Base-by-base conservation (phyloP, 306 rosid species). In the Betula pendula region DNA sequence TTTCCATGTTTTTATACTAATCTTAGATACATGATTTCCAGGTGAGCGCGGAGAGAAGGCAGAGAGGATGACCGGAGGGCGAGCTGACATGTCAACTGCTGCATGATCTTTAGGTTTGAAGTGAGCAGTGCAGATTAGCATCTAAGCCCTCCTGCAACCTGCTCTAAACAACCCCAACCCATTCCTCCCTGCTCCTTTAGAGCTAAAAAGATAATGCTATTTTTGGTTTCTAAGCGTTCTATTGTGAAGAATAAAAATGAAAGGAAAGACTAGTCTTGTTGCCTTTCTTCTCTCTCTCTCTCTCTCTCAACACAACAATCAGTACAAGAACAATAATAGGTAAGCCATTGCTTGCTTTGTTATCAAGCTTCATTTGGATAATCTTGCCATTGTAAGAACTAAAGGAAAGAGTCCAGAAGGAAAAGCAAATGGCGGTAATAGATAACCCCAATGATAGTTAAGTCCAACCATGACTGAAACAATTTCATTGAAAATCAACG, bases 1-100 rank as follows among this genome's bases (percentile, higher is more conserved):
- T 74, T 73, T 49, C 48, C 68, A 24, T 29, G 51, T 74, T 15
- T 45, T 16, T 22, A 67, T 68, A 58, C 22, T 13, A 0, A 47
- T 56, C 76, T 63, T 29, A 73, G 81, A 31, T 25, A 17, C 7
- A 20, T 73, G 74, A 43, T 65, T 82, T 69, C 68, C 88, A 95
- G 97, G 97, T 19, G 97, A 95, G 80, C 97, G 97, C 4, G 97
- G 97, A 62, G 92, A 92, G 60, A 63, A 51, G 71, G 98, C 96
- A 0, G 97, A 90, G 85, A 88, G 85, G 84, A 95, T 95, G 97
- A 79, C 84, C 0, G 97, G 97, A 48, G 96, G 96, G 8, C 74
- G 68, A 77, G 76, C 79, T 35, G 97, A 92, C 68, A 19, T 79
- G 62, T 17, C 79, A 15, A 43, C 81, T 68, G 6, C 62, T 63